These are phyloP conservation scores for Ganoderma lingzhi DNA, from an alignment of 1,284 basidiomycete genomes.

Conservation along the genomic window DNA sequence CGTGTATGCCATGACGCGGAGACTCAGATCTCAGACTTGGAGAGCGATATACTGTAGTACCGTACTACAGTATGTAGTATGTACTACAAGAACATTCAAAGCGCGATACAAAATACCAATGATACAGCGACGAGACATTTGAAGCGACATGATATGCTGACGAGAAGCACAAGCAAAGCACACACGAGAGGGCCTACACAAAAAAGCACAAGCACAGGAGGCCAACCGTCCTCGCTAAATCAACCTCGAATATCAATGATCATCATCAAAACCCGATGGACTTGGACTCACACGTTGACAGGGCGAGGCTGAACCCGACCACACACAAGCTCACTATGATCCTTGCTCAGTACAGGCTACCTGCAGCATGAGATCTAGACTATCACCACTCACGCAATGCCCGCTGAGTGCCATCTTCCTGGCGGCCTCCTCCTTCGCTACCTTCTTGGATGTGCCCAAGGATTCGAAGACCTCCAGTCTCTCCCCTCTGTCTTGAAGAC, in stretches of 20 bases:
- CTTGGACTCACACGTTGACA: neutral
- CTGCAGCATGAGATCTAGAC: neutral
- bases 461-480: slow-evolving; percentile 18
- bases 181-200: neutral
- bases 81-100: too few species aligned
- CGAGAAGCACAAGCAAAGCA: too few species aligned
- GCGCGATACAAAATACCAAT: too few species aligned
- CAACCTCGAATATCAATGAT: neutral
- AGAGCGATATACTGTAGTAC: too few species aligned
- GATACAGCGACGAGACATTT: too few species aligned
- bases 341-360: neutral
- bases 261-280: neutral
- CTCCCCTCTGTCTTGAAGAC: slow-evolving; percentile 24
- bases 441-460: slow-evolving; percentile 30
- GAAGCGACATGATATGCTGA: too few species aligned
- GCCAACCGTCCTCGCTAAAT: neutral
- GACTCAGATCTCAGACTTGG: too few species aligned
- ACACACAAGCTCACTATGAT: neutral
- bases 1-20: too few species aligned
- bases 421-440: slow-evolving; percentile 35
- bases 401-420: slow-evolving; percentile 36
- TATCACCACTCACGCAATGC: slow-evolving; percentile 33
- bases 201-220: neutral
- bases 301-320: neutral
- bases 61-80: too few species aligned